Evolutionary conservation across 1,139 yeast genomes (phyloP).

Genomic region (Kodamaea plutei): DNA sequence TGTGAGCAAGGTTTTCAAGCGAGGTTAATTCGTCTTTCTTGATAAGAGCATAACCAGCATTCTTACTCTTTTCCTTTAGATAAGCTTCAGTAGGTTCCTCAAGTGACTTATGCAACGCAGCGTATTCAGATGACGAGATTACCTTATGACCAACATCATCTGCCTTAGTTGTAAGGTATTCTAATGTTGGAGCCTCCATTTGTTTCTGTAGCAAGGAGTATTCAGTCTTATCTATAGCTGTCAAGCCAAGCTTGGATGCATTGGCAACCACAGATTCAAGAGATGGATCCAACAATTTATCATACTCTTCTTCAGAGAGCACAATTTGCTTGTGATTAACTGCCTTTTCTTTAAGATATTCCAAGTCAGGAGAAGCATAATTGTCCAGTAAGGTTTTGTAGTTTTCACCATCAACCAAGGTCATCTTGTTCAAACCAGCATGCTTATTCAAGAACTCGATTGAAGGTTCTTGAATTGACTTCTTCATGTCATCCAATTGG

Average conservation of each 20-base stretch:
- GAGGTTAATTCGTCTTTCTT: constrained; percentile 16
- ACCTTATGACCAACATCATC: constrained; percentile 12
- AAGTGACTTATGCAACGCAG: constrained; percentile 8
- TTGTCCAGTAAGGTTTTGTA: constrained; percentile 9
- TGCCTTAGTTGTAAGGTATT: constrained; percentile 22
- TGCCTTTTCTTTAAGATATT: constrained; percentile 19
- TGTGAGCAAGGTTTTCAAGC: constrained; percentile 14
- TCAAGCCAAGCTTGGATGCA: constrained; percentile 17
- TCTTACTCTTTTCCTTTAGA: constrained; percentile 15
- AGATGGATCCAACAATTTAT: constrained; percentile 19
- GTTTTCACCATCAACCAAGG: constrained; percentile 21
- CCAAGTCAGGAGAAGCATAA: constrained; percentile 10
- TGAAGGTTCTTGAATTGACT: constrained; percentile 17
- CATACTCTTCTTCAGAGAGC: constrained; percentile 20
- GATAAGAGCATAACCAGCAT: constrained; percentile 15
- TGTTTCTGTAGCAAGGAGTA: constrained; percentile 12
- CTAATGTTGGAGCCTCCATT: constrained; percentile 22
- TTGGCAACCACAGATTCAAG: constrained; percentile 11
- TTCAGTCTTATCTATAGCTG: constrained; percentile 14
- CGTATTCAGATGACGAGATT: constrained; percentile 18
- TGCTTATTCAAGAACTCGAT: constrained; percentile 15
- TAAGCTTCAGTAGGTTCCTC: constrained; percentile 10
- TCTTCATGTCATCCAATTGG: constrained; percentile 13
- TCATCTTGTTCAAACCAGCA: constrained; percentile 15
- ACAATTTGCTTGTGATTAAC: constrained; percentile 14